Evolutionary conservation across 2,329 filamentous ascomycete species (phyloP).

Genomic region (Catunica adiposa): DNA sequence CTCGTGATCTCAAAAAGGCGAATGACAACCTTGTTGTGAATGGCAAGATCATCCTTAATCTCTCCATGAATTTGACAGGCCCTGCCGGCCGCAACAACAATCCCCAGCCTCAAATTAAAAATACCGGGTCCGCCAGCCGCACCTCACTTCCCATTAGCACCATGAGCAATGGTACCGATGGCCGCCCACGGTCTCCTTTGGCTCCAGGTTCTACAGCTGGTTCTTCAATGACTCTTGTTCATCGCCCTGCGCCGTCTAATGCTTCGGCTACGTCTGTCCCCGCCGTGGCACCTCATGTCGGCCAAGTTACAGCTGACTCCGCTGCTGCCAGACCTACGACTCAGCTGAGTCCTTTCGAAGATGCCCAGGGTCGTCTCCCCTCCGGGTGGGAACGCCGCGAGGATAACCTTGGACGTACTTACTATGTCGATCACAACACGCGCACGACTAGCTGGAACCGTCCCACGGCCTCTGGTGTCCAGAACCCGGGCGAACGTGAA

Average conservation of each 20-base stretch:
- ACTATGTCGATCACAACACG: slow-evolving; percentile 97
- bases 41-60: slow-evolving; percentile 89
- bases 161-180: slow-evolving; percentile 14
- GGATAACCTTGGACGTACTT: slow-evolving; percentile 86
- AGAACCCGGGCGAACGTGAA: slow-evolving; percentile 59
- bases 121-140: slow-evolving; percentile 21
- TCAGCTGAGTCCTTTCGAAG: slow-evolving; percentile 78
- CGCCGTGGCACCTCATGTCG: slow-evolving; percentile 14
- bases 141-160: slow-evolving; percentile 30
- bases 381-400: slow-evolving; percentile 92
- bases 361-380: slow-evolving; percentile 81
- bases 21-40: slow-evolving; percentile 96
- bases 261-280: slow-evolving; percentile 20
- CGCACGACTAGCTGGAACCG: slow-evolving; percentile 92
- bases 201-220: slow-evolving; percentile 15
- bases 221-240: slow-evolving; percentile 28
- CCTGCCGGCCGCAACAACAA: slow-evolving; percentile 39
- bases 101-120: slow-evolving; percentile 11
- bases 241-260: slow-evolving; percentile 32
- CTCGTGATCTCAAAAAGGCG: slow-evolving; percentile 89
- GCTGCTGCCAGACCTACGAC: slow-evolving; percentile 16
- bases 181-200: slow-evolving; percentile 29
- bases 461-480: slow-evolving; percentile 60
- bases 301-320: slow-evolving; percentile 18
- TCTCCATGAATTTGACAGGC: slow-evolving; percentile 72